Percentiles rank a stretch among this genome's conserved stretches.
Evolutionary conservation across 257 asterid species (phyloP).

Genomic region (Gardenia jasminoides): DNA sequence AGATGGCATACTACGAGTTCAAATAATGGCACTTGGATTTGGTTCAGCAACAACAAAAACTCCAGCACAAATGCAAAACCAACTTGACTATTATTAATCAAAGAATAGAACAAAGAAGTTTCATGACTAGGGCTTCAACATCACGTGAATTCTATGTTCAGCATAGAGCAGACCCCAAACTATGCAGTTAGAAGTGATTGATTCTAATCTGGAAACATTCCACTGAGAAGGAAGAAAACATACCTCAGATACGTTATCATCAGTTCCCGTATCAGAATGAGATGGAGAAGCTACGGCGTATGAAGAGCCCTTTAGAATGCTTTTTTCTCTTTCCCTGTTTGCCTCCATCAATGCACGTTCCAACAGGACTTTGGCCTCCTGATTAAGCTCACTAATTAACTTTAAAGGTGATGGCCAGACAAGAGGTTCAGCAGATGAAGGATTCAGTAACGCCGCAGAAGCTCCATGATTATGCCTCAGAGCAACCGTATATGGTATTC

Average conservation of each 20-base stretch:
- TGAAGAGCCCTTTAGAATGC: conserved; percentile 57
- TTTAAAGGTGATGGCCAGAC: conserved; percentile 97
- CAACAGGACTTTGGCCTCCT: conserved; percentile 72
- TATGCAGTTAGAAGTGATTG: neutral
- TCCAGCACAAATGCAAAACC: neutral
- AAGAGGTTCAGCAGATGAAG: conserved; percentile 92
- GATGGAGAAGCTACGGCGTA: conserved; percentile 58
- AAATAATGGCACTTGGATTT: neutral
- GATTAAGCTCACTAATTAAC: conserved; percentile 81
- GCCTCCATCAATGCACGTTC: conserved; percentile 84
- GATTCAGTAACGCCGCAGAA: conserved; percentile 86
- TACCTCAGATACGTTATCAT: conserved; percentile 75
- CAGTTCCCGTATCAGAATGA: conserved; percentile 51
- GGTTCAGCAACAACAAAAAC: neutral
- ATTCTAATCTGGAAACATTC: neutral
- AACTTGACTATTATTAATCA: neutral
- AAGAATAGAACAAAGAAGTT: neutral
- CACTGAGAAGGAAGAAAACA: neutral
- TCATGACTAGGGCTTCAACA: neutral
- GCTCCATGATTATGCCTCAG: conserved; percentile 68
- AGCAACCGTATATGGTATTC: conserved; percentile 87
- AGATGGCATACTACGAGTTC: neutral
- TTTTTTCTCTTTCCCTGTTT: conserved; percentile 74
- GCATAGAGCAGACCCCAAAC: neutral
- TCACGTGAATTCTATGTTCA: neutral